Conservation (phyloP, 1,284 basidiomycete species). For the Cystobasidium pallidum region DNA sequence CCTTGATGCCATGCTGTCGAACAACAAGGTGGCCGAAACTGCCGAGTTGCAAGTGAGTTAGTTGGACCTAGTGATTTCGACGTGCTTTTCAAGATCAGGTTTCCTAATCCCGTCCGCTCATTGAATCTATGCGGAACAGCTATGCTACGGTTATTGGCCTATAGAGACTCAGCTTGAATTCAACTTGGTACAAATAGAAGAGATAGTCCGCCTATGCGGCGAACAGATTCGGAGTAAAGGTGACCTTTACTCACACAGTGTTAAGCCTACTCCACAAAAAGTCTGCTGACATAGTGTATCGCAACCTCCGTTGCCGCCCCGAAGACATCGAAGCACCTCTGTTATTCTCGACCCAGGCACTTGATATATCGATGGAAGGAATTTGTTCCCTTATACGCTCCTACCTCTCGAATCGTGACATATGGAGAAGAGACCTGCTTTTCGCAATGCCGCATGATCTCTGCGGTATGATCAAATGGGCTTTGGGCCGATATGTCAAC, state of each 20-base stretch:
- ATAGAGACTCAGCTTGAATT: slow-evolving; percentile 45
- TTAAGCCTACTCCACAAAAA: neutral
- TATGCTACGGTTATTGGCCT: slow-evolving; percentile 46
- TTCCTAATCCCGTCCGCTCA: no score
- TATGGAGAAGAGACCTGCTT: slow-evolving; percentile 63
- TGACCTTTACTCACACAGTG: neutral
- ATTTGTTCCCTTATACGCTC: slow-evolving; percentile 73
- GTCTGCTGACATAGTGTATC: no score
- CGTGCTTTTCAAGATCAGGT: no score
- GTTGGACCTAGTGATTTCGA: no score
- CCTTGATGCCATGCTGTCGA: slow-evolving; percentile 23
- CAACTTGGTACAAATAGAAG: slow-evolving; percentile 30
- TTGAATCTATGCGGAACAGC: no score
- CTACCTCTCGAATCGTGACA: slow-evolving; percentile 62
- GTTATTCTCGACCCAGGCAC: slow-evolving; percentile 81
- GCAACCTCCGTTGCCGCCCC: no score
- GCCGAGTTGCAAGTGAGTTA: slow-evolving; percentile 33
- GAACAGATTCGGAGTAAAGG: slow-evolving; percentile 39
- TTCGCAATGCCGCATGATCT: slow-evolving; percentile 83
- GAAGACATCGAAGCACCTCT: slow-evolving; percentile 79
- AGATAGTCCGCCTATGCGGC: slow-evolving; percentile 33
- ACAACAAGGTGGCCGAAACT: slow-evolving; percentile 13
- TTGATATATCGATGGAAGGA: slow-evolving; percentile 73
- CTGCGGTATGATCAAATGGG: slow-evolving; percentile 59
- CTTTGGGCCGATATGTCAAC: slow-evolving; percentile 48